phyloP scores from a whole-genome alignment of 768 basidiomycete species.

The Termitomyces sp. region DNA sequence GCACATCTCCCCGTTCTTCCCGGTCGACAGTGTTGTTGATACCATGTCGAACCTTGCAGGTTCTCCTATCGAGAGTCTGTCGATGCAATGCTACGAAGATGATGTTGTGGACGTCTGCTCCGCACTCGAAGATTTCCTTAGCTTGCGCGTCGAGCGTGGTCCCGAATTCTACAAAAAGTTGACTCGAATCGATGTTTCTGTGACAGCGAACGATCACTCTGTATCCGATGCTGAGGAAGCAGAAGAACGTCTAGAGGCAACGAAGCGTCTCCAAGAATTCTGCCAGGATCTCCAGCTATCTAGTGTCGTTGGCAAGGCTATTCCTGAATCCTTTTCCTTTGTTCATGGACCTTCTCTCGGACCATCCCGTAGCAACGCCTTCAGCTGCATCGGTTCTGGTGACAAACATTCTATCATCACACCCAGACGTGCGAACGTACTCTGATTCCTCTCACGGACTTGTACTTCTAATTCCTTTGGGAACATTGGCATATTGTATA shows the following conservation, averaged over 20 bases:
- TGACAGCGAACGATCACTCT: slow-evolving; percentile 30
- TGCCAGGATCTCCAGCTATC: slow-evolving; percentile 42
- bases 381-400: background rate
- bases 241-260: slow-evolving; percentile 33
- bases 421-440: slow-evolving; percentile 1
- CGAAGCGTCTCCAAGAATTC: slow-evolving; percentile 40
- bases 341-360: slow-evolving; percentile 2
- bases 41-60: slow-evolving; percentile 53
- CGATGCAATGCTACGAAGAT: slow-evolving; percentile 55
- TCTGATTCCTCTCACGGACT: background rate
- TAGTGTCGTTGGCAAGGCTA: slow-evolving; percentile 26
- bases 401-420: background rate
- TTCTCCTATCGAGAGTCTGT: slow-evolving; percentile 53
- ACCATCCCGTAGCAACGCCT: slow-evolving; percentile 1
- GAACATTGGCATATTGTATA: slow-evolving; percentile 1
- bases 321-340: slow-evolving; percentile 9
- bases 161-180: slow-evolving; percentile 45
- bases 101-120: slow-evolving; percentile 58
- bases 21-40: slow-evolving; percentile 52
- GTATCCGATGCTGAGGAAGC: slow-evolving; percentile 28
- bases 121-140: slow-evolving; percentile 52
- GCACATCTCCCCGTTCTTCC: slow-evolving; percentile 58
- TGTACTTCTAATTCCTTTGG: background rate
- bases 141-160: slow-evolving; percentile 42
- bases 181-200: slow-evolving; percentile 40